Evolutionary conservation across 768 basidiomycete species (phyloP).

Genomic region (Ramaria sp.): DNA sequence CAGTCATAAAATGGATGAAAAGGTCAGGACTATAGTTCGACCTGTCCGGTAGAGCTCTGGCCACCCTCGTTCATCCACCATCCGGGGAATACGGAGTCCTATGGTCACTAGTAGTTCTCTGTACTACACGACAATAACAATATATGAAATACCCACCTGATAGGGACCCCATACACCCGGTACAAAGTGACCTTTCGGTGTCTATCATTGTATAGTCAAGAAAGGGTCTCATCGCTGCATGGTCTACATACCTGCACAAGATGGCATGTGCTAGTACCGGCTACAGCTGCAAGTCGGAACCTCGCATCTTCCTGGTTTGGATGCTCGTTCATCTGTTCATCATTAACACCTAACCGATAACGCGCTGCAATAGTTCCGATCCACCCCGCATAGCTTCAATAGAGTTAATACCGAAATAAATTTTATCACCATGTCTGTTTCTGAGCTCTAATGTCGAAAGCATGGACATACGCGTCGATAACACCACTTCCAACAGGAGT

Average conservation of each 20-base stretch:
- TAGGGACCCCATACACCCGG: conserved; percentile 91
- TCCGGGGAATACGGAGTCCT: conserved; percentile 83
- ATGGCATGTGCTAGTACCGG: conserved; percentile 95
- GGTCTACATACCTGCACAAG: conserved; percentile 58
- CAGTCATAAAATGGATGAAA: not conserved
- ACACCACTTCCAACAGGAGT: conserved; percentile 90
- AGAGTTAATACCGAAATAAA: conserved; percentile 3
- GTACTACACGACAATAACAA: not conserved
- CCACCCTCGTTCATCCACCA: conserved; percentile 99
- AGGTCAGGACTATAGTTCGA: conserved; percentile 17
- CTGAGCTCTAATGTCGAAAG: not conserved
- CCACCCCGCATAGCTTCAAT: conserved; percentile 82
- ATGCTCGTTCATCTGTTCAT: conserved; percentile 37
- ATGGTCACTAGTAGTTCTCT: conserved; percentile 9
- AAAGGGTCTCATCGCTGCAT: not conserved
- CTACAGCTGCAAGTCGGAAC: conserved; percentile 81
- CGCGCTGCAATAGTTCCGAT: conserved; percentile 87
- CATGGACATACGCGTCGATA: conserved; percentile 73
- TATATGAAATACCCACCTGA: conserved; percentile 29
- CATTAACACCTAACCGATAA: conserved; percentile 25
- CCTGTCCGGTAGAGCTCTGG: conserved; percentile 96
- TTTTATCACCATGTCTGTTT: not conserved
- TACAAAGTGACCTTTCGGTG: conserved; percentile 74
- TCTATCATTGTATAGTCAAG: conserved; percentile 30
- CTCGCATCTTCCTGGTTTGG: conserved; percentile 68